These are phyloP conservation scores for Talaromyces nanjingensis DNA, from an alignment of 495 filamentous ascomycete species.

Conservation along the genomic window DNA sequence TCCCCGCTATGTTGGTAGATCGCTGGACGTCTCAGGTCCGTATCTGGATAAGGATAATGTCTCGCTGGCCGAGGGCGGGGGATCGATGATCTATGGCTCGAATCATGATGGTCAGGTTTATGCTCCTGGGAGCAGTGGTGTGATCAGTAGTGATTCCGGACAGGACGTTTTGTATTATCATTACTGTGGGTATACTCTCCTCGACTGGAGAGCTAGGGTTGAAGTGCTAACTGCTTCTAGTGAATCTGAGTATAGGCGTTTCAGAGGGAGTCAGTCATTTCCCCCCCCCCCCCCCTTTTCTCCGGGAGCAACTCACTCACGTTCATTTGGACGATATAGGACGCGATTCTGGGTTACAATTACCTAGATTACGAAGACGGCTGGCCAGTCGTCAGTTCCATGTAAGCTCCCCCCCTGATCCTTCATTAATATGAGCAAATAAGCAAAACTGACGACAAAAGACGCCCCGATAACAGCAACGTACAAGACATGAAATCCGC, in stretches of 20 bases:
- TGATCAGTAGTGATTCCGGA: conserved; percentile 22
- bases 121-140: conserved; percentile 39
- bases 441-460: background rate
- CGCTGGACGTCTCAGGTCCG: conserved; percentile 28
- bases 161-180: conserved; percentile 44
- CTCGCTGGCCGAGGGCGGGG: conserved; percentile 30
- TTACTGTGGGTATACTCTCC: conserved; percentile 28
- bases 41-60: conserved; percentile 32
- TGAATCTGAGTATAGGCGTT: conserved; percentile 38
- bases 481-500: background rate
- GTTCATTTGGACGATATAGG: conserved; percentile 14
- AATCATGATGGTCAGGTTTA: conserved; percentile 36
- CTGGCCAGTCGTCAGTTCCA: conserved; percentile 30
- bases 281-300: background rate
- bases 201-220: background rate
- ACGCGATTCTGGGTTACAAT: conserved; percentile 40
- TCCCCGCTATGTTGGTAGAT: too few relatives aligned
- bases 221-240: conserved; percentile 16
- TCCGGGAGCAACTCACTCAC: background rate
- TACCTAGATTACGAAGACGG: conserved; percentile 35
- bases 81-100: conserved; percentile 37
- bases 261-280: conserved; percentile 21
- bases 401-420: conserved; percentile 11
- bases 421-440: background rate
- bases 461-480: background rate